These are phyloP conservation scores for Ceraceosorus bombacis DNA, from an alignment of 1,284 basidiomycete genomes.

Conservation along the genomic window DNA sequence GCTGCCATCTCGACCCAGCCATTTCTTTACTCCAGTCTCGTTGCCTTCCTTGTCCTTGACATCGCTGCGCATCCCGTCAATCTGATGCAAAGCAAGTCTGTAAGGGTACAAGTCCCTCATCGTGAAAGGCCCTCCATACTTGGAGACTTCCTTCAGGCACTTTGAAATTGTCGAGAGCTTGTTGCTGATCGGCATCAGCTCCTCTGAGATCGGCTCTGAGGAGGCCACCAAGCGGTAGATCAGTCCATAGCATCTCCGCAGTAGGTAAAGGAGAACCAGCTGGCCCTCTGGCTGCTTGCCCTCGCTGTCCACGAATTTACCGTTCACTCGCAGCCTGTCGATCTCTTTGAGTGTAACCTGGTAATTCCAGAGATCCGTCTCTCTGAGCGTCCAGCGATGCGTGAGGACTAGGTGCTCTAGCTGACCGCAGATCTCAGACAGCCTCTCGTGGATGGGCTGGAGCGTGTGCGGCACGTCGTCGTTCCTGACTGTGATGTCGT, in stretches of 20 bases:
- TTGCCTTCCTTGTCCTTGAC: constrained; percentile 64
- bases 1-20: constrained; percentile 58
- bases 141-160: constrained; percentile 91
- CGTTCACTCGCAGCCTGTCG: constrained; percentile 90
- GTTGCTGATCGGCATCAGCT: constrained; percentile 75
- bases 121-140: constrained; percentile 90
- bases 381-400: constrained; percentile 91
- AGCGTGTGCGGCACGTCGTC: constrained; percentile 78
- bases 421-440: constrained; percentile 75
- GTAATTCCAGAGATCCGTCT: constrained; percentile 75
- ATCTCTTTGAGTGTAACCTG: constrained; percentile 90
- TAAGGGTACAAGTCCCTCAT: constrained; percentile 96
- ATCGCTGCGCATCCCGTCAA: constrained; percentile 83
- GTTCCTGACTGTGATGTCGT: constrained; percentile 90
- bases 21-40: constrained; percentile 34
- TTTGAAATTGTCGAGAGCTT: constrained; percentile 60
- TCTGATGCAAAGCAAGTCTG: constrained; percentile 89
- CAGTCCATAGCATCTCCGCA: constrained; percentile 89
- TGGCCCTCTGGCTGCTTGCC: constrained; percentile 84
- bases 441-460: constrained; percentile 88
- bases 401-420: constrained; percentile 84
- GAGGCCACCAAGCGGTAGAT: constrained; percentile 90
- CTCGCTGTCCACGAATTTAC: constrained; percentile 90
- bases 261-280: constrained; percentile 78
- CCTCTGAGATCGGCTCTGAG: constrained; percentile 98